A percentile compares a stretch with the other conserved stretches of the same genome.
phyloP scores from a whole-genome alignment of 2,329 filamentous ascomycete genomes.

The Diaporthe vaccinii region DNA sequence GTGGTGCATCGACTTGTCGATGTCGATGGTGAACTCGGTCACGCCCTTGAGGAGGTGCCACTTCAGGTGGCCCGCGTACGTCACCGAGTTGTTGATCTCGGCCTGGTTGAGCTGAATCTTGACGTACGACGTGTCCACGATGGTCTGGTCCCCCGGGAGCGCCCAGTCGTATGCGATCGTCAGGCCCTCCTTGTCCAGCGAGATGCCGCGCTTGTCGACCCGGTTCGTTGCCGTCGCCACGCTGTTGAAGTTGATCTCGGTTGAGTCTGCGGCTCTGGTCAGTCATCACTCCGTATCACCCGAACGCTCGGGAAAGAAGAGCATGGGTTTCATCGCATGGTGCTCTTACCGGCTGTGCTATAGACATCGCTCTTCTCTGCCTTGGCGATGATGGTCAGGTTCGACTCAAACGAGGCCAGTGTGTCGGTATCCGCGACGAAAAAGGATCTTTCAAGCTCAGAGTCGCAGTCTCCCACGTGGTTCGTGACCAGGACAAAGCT shows the following conservation, averaged over 20 bases:
- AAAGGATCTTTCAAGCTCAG: constrained; percentile 44
- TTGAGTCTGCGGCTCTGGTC: constrained; percentile 18
- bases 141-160: constrained; percentile 42
- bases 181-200: constrained; percentile 43
- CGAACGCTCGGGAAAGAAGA: neutral
- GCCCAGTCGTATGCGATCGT: constrained; percentile 43
- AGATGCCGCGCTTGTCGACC: constrained; percentile 43
- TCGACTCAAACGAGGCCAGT: constrained; percentile 33
- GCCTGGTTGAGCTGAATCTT: constrained; percentile 44
- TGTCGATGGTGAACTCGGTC: constrained; percentile 44
- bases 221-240: constrained; percentile 37
- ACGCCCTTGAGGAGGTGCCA: constrained; percentile 43
- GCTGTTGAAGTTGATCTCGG: constrained; percentile 44
- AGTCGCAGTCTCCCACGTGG: constrained; percentile 44
- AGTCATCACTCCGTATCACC: neutral
- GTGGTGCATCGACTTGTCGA: constrained; percentile 44
- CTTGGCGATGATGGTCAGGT: constrained; percentile 42
- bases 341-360: constrained; percentile 43
- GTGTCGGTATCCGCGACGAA: constrained; percentile 44
- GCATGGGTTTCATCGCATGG: no score
- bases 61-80: constrained; percentile 44
- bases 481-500: constrained; percentile 46
- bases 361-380: constrained; percentile 45
- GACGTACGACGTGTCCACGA: constrained; percentile 42
- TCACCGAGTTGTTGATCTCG: constrained; percentile 43